Evolutionary conservation across 177 flowering plant genomes (phyloP).

Genomic region (Tripterygium wilfordii): DNA sequence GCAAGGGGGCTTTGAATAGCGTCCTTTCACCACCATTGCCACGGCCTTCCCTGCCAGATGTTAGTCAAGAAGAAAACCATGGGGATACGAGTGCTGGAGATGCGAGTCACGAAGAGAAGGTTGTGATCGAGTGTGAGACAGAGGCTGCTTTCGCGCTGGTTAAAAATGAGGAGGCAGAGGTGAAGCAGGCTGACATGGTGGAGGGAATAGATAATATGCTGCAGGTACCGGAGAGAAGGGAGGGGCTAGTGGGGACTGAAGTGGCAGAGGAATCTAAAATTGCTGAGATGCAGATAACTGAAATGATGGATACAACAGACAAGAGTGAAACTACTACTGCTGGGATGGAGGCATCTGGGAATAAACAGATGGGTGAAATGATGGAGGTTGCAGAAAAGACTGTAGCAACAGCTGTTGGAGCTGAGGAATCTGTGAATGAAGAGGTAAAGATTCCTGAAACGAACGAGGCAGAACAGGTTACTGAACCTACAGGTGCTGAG

Average conservation of each 20-base stretch:
- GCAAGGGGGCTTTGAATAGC: neutral
- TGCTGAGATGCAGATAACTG: constrained; percentile 12
- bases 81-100: too few species aligned
- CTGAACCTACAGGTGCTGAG: too few species aligned
- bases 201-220: constrained; percentile 6
- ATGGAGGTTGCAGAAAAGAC: too few species aligned
- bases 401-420: too few species aligned
- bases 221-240: constrained; percentile 9
- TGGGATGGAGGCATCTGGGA: too few species aligned
- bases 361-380: too few species aligned
- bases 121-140: constrained; percentile 3
- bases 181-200: constrained; percentile 2
- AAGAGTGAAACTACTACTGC: too few species aligned
- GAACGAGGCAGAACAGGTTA: too few species aligned
- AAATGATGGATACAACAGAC: too few species aligned
- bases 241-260: constrained; percentile 8
- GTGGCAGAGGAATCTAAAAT: constrained; percentile 28
- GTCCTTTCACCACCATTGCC: too few species aligned
- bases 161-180: constrained; percentile 4
- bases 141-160: constrained; percentile 5
- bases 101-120: neutral
- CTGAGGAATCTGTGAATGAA: too few species aligned
- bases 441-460: too few species aligned
- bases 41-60: neutral
- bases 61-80: neutral